phyloP scores from a whole-genome alignment of 495 filamentous ascomycete species.

The Parachaetomium inaequale region DNA sequence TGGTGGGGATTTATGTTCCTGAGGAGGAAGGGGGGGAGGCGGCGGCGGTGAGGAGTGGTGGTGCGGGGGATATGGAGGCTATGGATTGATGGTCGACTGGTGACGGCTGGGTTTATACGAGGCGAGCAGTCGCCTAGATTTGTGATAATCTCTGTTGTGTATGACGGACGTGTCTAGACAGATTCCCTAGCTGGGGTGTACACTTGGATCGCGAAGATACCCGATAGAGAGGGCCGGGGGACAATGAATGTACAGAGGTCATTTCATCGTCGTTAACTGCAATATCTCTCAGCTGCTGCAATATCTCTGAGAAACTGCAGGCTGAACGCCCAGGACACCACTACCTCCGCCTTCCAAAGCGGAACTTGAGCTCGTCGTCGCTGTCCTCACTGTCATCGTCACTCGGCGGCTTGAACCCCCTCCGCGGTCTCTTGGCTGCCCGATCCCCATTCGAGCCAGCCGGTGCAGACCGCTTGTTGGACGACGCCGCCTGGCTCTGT shows the following conservation, averaged over 20 bases:
- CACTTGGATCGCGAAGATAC: slow-evolving; percentile 25
- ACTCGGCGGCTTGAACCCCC: slow-evolving; percentile 29
- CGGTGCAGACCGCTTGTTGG: slow-evolving; percentile 27
- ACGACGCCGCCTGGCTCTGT: slow-evolving; percentile 37
- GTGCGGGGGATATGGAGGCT: slow-evolving; percentile 47
- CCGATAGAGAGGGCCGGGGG: slow-evolving; percentile 18
- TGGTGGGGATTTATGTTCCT: slow-evolving; percentile 79
- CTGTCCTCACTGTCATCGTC: slow-evolving; percentile 45
- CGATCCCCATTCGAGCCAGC: slow-evolving; percentile 30
- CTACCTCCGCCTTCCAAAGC: slow-evolving; percentile 39
- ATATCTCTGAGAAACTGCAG: not conserved
- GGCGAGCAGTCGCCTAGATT: not conserved
- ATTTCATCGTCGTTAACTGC: not conserved
- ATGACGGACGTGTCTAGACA: not conserved
- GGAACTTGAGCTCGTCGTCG: slow-evolving; percentile 53
- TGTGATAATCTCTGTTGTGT: not conserved
- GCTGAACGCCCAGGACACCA: not conserved
- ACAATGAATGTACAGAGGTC: not conserved
- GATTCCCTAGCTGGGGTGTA: not conserved
- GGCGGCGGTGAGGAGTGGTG: slow-evolving; percentile 43
- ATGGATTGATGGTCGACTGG: slow-evolving; percentile 56
- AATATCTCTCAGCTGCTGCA: no score
- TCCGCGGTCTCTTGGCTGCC: slow-evolving; percentile 45
- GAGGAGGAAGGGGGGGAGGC: slow-evolving; percentile 58
- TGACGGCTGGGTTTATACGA: not conserved